These are phyloP conservation scores for Sarocladiaceae sp. DNA, from an alignment of 2,329 filamentous ascomycete species.

Conservation along the genomic window DNA sequence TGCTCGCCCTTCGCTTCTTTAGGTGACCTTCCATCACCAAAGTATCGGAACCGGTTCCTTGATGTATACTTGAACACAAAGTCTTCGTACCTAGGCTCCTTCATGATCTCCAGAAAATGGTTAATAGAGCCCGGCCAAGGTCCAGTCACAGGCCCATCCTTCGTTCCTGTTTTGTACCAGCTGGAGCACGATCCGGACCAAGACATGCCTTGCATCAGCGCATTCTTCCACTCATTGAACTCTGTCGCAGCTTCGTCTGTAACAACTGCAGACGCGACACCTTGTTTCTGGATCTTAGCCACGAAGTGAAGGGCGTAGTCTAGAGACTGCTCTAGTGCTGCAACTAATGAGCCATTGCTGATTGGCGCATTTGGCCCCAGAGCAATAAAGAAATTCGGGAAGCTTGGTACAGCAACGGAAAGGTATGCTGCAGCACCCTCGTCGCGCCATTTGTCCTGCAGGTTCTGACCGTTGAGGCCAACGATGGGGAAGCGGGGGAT, in stretches of 20 bases:
- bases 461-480: slow-evolving; percentile 41
- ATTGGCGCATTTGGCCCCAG: slow-evolving; percentile 36
- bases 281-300: neutral
- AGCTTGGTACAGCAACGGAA: slow-evolving; percentile 44
- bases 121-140: neutral
- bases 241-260: neutral
- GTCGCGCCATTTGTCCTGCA: slow-evolving; percentile 43
- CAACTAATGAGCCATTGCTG: slow-evolving; percentile 23
- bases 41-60: no score
- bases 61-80: no score
- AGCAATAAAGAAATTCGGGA: slow-evolving; percentile 52
- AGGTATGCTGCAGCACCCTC: slow-evolving; percentile 46
- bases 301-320: neutral
- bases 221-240: neutral
- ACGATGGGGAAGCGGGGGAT: slow-evolving; percentile 47
- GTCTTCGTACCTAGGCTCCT: neutral
- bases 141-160: neutral
- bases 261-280: neutral
- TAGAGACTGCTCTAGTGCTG: neutral
- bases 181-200: neutral
- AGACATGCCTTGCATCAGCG: neutral
- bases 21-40: no score
- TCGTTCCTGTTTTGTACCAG: neutral
- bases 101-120: neutral
- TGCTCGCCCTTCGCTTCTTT: no score